Conservation (phyloP, 257 asterid genomes). For the Buddleja alternifolia region DNA sequence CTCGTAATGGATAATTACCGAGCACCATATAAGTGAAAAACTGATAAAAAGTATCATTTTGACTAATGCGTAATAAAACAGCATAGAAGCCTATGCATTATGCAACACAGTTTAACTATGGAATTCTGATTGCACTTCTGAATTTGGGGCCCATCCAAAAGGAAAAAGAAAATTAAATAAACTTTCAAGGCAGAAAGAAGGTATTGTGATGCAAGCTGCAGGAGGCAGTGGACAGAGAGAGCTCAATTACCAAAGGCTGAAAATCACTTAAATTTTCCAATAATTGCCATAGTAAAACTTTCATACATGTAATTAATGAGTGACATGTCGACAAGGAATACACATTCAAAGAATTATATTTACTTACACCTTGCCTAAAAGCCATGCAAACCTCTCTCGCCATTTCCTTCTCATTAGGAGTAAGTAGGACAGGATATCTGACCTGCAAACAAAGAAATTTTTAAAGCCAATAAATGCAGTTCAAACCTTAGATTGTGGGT, state of each 20-base stretch:
- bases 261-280: background rate
- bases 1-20: too few species aligned
- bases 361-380: conserved; percentile 93
- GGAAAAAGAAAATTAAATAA: too few species aligned
- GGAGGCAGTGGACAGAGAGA: background rate
- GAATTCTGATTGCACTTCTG: background rate
- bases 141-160: too few species aligned
- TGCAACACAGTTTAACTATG: background rate
- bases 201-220: background rate
- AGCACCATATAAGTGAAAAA: background rate
- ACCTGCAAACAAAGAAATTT: conserved; percentile 55
- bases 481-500: background rate
- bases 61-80: background rate
- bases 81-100: background rate
- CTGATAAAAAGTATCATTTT: background rate
- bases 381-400: conserved; percentile 97
- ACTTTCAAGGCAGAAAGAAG: background rate
- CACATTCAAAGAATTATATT: background rate
- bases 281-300: background rate
- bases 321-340: background rate
- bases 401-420: conserved; percentile 96
- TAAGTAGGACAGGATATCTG: conserved; percentile 95
- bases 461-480: conserved; percentile 17
- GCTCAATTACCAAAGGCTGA: background rate
- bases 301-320: too few species aligned